These are phyloP conservation scores for Candida maris DNA, from an alignment of 805 yeast genomes.

Conservation along the genomic window DNA sequence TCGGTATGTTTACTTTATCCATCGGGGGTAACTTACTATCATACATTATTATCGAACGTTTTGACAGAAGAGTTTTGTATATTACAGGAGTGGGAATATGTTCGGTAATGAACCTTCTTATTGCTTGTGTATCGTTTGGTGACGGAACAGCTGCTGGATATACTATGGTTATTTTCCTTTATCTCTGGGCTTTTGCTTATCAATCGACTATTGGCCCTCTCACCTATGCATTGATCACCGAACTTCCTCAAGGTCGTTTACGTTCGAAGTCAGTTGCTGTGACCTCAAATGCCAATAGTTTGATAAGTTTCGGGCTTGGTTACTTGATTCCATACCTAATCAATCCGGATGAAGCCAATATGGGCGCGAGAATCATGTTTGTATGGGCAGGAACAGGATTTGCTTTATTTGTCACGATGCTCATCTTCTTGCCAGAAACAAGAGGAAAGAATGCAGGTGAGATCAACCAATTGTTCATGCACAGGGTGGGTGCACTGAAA, in stretches of 20 bases:
- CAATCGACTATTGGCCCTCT: slow-evolving; percentile 28
- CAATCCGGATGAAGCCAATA: slow-evolving; percentile 13
- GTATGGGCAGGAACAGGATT: slow-evolving; percentile 3
- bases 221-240: slow-evolving; percentile 20
- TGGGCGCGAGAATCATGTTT: slow-evolving; percentile 23
- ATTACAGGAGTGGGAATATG: slow-evolving; percentile 18
- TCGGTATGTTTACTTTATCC: slow-evolving; percentile 21
- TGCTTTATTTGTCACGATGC: slow-evolving; percentile 1
- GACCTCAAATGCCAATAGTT: slow-evolving; percentile 9
- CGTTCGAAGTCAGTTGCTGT: slow-evolving; percentile 18
- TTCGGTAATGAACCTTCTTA: slow-evolving; percentile 17
- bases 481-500: slow-evolving; percentile 2
- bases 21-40: slow-evolving; percentile 29
- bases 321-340: slow-evolving; percentile 19
- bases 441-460: slow-evolving; percentile 4
- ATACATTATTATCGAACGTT: slow-evolving; percentile 36
- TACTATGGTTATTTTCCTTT: slow-evolving; percentile 24
- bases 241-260: slow-evolving; percentile 14
- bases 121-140: slow-evolving; percentile 18
- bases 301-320: slow-evolving; percentile 12
- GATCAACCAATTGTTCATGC: slow-evolving; percentile 2
- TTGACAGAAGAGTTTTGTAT: slow-evolving; percentile 33
- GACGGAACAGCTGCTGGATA: slow-evolving; percentile 21
- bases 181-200: slow-evolving; percentile 21
- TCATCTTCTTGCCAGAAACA: slow-evolving; percentile 5